Percentiles rank a stretch among this genome's conserved stretches.
phyloP scores from a whole-genome alignment of 495 filamentous ascomycete species.

The Daldinia bambusicola region DNA sequence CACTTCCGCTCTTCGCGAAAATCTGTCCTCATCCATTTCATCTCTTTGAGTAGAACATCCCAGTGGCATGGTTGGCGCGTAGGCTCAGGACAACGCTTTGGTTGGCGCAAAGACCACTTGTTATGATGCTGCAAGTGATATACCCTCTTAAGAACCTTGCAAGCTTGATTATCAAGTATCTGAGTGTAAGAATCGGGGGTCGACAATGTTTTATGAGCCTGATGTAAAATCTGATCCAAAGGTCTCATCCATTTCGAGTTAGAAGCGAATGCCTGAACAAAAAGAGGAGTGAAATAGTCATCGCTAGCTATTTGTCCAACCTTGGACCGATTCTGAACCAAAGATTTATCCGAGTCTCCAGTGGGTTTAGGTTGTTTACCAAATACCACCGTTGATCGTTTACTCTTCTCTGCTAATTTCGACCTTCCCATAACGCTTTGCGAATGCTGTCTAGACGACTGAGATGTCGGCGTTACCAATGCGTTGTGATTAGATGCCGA shows the following conservation, averaged over 20 bases:
- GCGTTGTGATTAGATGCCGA: conserved; percentile 46
- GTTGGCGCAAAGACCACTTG: conserved; percentile 89
- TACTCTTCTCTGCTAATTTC: conserved; percentile 70
- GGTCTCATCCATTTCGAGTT: conserved; percentile 67
- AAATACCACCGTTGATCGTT: conserved; percentile 83
- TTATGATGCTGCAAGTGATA: conserved; percentile 89
- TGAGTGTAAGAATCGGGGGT: conserved; percentile 80
- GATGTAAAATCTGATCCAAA: conserved; percentile 73
- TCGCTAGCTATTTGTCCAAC: conserved; percentile 56
- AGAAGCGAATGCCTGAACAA: conserved; percentile 74
- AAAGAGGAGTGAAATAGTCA: conserved; percentile 87
- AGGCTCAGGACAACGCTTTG: conserved; percentile 82
- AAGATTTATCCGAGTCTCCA: conserved; percentile 42
- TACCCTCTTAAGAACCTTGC: conserved; percentile 81
- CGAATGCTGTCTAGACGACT: conserved; percentile 48
- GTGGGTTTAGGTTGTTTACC: conserved; percentile 63
- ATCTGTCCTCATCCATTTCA: conserved; percentile 97
- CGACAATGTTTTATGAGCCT: conserved; percentile 83
- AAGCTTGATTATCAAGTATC: conserved; percentile 84
- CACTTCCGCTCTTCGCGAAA: conserved; percentile 94
- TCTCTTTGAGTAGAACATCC: conserved; percentile 87
- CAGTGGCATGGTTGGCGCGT: conserved; percentile 76
- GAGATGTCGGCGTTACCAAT: conserved; percentile 53
- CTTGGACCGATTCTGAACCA: conserved; percentile 49
- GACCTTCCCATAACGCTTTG: conserved; percentile 63